Percentiles rank a stretch among this genome's conserved stretches.
These are phyloP conservation scores for Penicillium sp. DNA, from an alignment of 2,329 filamentous ascomycete species.

Conservation along the genomic window DNA sequence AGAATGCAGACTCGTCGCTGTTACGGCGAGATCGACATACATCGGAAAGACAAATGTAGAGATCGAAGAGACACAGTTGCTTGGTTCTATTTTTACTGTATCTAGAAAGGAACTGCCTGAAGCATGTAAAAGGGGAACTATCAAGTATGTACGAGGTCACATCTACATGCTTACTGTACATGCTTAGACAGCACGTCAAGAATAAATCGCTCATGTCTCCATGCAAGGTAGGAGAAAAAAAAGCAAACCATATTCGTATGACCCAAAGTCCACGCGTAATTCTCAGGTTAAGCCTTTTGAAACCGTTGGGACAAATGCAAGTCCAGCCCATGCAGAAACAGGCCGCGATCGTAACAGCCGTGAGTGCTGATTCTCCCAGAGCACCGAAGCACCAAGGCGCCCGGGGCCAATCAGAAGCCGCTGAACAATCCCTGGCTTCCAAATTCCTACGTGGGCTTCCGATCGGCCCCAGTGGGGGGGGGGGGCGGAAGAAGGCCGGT, in stretches of 20 bases:
- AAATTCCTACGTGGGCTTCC: conserved; percentile 7
- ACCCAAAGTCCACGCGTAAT: conserved; percentile 21
- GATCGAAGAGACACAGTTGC: too few species aligned
- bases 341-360: background rate
- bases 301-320: conserved; percentile 20
- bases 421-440: conserved; percentile 13
- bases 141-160: too few species aligned
- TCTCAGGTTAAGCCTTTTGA: conserved; percentile 22
- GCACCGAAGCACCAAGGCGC: conserved; percentile 9
- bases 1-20: background rate
- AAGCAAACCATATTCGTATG: conserved; percentile 8
- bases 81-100: too few species aligned
- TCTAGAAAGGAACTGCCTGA: too few species aligned
- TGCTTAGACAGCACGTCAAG: too few species aligned
- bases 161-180: too few species aligned
- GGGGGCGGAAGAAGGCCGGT: background rate
- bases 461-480: background rate
- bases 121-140: too few species aligned
- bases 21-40: background rate
- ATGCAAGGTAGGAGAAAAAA: background rate
- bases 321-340: background rate
- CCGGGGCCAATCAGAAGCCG: conserved; percentile 10
- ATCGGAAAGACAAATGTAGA: too few species aligned
- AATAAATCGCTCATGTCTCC: too few species aligned
- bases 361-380: conserved; percentile 3